Percentiles rank a stretch among this genome's conserved stretches.
Evolutionary conservation across 2,329 filamentous ascomycete genomes (phyloP).

Genomic region (Epichloe glyceriae): DNA sequence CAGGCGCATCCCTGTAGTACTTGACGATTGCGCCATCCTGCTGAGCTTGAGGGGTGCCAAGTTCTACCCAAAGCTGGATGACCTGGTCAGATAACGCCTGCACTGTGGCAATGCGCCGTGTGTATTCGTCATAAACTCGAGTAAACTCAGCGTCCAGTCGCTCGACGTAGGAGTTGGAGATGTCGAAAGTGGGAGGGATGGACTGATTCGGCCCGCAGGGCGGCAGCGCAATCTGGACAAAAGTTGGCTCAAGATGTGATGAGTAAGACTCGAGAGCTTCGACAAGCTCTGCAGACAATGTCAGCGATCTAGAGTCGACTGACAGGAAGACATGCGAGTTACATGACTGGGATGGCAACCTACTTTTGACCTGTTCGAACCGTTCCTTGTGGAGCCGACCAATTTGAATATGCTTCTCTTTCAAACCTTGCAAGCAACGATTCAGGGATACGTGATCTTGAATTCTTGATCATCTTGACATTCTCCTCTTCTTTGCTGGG

Average conservation of each 20-base stretch:
- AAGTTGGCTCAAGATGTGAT: conserved; percentile 81
- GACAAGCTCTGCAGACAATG: conserved; percentile 57
- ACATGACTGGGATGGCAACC: conserved; percentile 17
- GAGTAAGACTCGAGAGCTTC: conserved; percentile 93
- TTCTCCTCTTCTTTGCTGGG: conserved; percentile 44
- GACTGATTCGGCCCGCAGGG: conserved; percentile 66
- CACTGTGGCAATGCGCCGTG: conserved; percentile 64
- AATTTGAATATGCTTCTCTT: conserved; percentile 74
- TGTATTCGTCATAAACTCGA: conserved; percentile 93
- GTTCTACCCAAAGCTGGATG: conserved; percentile 88
- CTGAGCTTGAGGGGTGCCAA: conserved; percentile 87
- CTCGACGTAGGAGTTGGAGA: conserved; percentile 81
- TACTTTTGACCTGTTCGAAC: conserved; percentile 91
- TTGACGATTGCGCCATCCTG: conserved; percentile 81
- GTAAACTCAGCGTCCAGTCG: conserved; percentile 84
- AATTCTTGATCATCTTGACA: conserved; percentile 57
- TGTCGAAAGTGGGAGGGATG: conserved; percentile 72
- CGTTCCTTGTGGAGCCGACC: conserved; percentile 77
- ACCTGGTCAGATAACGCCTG: conserved; percentile 68
- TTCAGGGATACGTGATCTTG: conserved; percentile 73
- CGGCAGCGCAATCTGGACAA: conserved; percentile 74
- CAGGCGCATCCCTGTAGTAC: conserved; percentile 77
- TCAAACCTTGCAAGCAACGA: conserved; percentile 64
- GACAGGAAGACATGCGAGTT: neutral
- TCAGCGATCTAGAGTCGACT: neutral